Conservation (phyloP, 495 filamentous ascomycete species). For the Aspergillus campestris region DNA sequence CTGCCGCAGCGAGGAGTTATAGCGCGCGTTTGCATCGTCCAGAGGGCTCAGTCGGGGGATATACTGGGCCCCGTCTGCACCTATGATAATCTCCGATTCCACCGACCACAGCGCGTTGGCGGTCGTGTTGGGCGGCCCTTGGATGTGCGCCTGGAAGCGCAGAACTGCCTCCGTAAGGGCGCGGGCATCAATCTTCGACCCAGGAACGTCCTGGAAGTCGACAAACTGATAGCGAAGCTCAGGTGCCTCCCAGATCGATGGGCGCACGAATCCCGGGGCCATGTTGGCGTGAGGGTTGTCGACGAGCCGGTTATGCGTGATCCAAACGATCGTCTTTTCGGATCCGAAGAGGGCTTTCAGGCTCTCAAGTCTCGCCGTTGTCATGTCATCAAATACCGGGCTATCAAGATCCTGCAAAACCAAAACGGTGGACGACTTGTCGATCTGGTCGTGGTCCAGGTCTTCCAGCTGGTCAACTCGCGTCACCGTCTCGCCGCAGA, state of each 20-base stretch:
- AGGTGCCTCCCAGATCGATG: conserved; percentile 8
- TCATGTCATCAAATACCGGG: conserved; percentile 27
- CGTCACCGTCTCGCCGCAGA: neutral
- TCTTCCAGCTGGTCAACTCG: neutral
- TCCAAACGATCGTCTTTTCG: conserved; percentile 23
- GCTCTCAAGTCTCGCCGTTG: neutral
- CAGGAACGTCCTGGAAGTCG: conserved; percentile 4
- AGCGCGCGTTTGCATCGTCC: conserved; percentile 14
- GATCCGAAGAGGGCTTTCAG: conserved; percentile 13
- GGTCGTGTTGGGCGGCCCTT: neutral
- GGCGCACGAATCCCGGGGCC: conserved; percentile 23
- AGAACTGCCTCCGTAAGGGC: neutral
- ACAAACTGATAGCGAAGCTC: conserved; percentile 18
- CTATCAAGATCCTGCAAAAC: conserved; percentile 34
- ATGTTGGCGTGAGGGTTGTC: conserved; percentile 21
- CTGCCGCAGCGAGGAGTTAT: conserved; percentile 16
- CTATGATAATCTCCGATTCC: conserved; percentile 18
- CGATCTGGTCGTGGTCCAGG: neutral
- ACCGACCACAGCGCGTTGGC: conserved; percentile 14
- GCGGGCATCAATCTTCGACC: neutral
- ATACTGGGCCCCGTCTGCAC: conserved; percentile 4
- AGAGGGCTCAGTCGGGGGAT: conserved; percentile 15
- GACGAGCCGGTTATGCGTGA: conserved; percentile 12
- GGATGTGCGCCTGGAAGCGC: neutral
- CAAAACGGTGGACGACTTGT: conserved; percentile 11